These are phyloP conservation scores for Podospora anserina DNA, from an alignment of 495 filamentous ascomycete species.

Conservation along the genomic window DNA sequence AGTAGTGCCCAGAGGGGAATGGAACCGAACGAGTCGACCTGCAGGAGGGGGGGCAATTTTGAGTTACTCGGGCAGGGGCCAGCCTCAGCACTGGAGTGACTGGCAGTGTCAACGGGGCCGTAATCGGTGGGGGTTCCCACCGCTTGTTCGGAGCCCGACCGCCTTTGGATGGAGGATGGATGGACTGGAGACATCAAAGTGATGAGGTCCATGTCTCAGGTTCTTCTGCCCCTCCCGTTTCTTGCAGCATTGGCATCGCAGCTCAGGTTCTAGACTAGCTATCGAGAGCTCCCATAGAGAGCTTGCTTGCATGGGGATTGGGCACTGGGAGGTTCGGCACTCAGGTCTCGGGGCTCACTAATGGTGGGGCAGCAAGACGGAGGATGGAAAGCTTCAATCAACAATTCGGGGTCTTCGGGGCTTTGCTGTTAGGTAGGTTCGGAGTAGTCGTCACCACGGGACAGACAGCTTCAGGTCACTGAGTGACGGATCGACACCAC, in stretches of 20 bases:
- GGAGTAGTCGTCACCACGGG: not conserved
- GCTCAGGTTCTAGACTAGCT: no score
- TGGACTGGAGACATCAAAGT: not conserved
- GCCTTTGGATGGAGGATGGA: constrained; percentile 1
- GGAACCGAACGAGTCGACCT: constrained; percentile 11
- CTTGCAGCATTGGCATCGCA: no score
- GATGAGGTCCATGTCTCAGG: not conserved
- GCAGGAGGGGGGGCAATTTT: constrained; percentile 23
- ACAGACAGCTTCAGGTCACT: not conserved
- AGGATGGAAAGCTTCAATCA: not conserved
- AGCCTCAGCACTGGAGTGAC: not conserved
- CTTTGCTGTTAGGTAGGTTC: not conserved
- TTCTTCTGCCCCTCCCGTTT: not conserved
- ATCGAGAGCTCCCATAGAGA: no score
- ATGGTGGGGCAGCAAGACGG: constrained; percentile 6
- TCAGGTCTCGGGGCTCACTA: constrained; percentile 3
- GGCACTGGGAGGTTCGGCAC: not conserved
- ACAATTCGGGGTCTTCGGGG: constrained; percentile 14
- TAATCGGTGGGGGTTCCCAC: constrained; percentile 27
- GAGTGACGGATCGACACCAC: no score
- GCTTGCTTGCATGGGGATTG: no score
- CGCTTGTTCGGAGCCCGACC: constrained; percentile 26
- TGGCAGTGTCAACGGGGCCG: constrained; percentile 12
- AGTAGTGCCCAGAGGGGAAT: constrained; percentile 2
- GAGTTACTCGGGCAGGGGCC: constrained; percentile 4